phyloP scores from a whole-genome alignment of 257 asterid genomes.

The Rehmannia glutinosa region DNA sequence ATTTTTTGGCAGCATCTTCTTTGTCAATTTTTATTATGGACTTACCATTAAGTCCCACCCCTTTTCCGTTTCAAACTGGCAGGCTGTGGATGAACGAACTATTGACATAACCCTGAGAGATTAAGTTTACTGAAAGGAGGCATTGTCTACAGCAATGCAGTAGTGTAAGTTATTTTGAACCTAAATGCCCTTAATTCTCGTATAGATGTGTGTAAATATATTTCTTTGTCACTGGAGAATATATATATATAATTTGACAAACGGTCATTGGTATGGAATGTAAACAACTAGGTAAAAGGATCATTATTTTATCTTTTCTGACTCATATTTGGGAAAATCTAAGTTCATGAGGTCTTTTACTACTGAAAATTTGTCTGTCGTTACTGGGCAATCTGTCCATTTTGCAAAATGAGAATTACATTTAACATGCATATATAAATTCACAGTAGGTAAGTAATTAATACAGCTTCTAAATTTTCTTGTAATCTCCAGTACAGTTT shows the following conservation, averaged over 20 bases:
- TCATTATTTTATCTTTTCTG: too few relatives aligned
- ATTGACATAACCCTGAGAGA: conserved; percentile 90
- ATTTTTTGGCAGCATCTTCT: too few relatives aligned
- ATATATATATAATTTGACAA: neutral
- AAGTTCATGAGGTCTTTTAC: neutral
- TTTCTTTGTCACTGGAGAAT: neutral
- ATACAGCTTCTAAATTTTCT: conserved; percentile 23
- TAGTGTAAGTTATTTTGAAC: conserved; percentile 52
- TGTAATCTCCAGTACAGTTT: conserved; percentile 69
- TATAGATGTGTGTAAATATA: neutral
- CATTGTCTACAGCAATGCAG: conserved; percentile 80
- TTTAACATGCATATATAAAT: neutral
- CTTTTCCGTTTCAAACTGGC: conserved; percentile 26
- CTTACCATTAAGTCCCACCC: neutral
- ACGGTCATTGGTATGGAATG: too few relatives aligned
- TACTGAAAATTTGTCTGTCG: neutral
- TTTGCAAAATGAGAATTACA: neutral
- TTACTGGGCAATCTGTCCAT: conserved; percentile 1
- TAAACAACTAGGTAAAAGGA: too few relatives aligned
- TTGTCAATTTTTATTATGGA: too few relatives aligned
- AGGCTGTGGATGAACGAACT: conserved; percentile 88
- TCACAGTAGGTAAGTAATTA: neutral
- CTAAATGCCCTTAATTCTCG: conserved; percentile 1
- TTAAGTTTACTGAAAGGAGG: conserved; percentile 88
- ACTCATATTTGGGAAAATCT: conserved; percentile 1